These are phyloP conservation scores for Xylaria grammica DNA, from an alignment of 495 filamentous ascomycete genomes.

Conservation along the genomic window DNA sequence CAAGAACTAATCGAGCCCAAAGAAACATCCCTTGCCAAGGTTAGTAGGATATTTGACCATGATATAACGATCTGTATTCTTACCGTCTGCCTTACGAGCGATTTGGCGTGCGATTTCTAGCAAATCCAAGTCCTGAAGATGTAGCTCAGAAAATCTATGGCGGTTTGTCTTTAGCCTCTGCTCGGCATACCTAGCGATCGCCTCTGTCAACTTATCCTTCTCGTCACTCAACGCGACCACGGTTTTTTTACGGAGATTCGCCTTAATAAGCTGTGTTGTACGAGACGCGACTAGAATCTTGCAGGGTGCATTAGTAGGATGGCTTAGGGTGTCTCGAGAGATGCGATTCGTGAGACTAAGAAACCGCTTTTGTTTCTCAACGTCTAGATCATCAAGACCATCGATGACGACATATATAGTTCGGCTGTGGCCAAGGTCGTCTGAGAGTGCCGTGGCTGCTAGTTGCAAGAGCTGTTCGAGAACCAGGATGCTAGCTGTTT, in stretches of 20 bases:
- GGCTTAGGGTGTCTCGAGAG: constrained; percentile 7
- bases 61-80: not conserved
- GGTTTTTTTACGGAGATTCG: constrained; percentile 19
- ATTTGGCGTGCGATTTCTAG: constrained; percentile 21
- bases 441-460: constrained; percentile 14
- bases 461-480: constrained; percentile 32
- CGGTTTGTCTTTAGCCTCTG: constrained; percentile 24
- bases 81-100: constrained; percentile 34
- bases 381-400: constrained; percentile 39
- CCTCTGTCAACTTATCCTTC: constrained; percentile 26
- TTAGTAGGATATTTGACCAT: constrained; percentile 12
- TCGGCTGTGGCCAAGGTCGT: constrained; percentile 14
- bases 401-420: constrained; percentile 34
- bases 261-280: constrained; percentile 1
- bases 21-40: constrained; percentile 39
- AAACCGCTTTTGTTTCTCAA: constrained; percentile 31
- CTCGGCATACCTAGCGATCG: constrained; percentile 30
- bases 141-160: constrained; percentile 28
- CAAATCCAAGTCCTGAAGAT: constrained; percentile 22
- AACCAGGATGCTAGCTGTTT: constrained; percentile 14
- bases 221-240: constrained; percentile 37
- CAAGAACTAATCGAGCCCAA: constrained; percentile 39
- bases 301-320: not conserved
- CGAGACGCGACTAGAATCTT: constrained; percentile 6
- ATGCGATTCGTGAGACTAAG: constrained; percentile 32